phyloP scores from a whole-genome alignment of 2,329 filamentous ascomycete species.

The Diaporthe ampelina region DNA sequence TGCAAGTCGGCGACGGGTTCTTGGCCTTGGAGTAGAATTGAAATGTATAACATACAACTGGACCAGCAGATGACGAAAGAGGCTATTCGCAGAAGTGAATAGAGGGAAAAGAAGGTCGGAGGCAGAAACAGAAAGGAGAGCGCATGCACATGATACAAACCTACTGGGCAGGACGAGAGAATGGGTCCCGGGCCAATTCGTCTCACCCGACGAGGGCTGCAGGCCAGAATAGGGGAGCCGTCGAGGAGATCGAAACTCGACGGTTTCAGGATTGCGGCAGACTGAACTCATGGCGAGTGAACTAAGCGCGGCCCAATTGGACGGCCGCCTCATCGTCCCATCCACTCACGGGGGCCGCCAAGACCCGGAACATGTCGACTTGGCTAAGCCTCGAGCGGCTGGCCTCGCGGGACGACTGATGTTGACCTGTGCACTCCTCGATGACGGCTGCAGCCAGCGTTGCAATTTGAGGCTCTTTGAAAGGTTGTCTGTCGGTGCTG shows the following conservation, averaged over 20 bases:
- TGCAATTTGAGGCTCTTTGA: constrained; percentile 25
- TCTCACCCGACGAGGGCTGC: constrained; percentile 25
- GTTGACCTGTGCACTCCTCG: not conserved
- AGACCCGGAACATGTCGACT: constrained; percentile 22
- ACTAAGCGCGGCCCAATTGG: constrained; percentile 45
- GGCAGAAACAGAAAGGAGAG: constrained; percentile 37
- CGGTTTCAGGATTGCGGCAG: constrained; percentile 64
- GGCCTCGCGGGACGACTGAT: not conserved
- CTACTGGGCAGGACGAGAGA: constrained; percentile 19
- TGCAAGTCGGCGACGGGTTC: constrained; percentile 34
- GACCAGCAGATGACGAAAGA: constrained; percentile 40
- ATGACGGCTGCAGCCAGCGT: constrained; percentile 3
- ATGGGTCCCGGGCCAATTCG: constrained; percentile 26
- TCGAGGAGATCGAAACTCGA: constrained; percentile 46
- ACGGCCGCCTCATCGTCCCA: constrained; percentile 18
- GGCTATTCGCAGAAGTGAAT: constrained; percentile 30
- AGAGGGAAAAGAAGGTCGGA: constrained; percentile 38
- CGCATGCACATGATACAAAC: constrained; percentile 23
- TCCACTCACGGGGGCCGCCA: constrained; percentile 3
- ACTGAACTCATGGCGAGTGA: constrained; percentile 52
- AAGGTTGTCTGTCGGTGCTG: no score
- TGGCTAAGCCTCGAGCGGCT: constrained; percentile 7
- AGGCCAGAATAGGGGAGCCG: constrained; percentile 25
- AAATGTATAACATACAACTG: constrained; percentile 41
- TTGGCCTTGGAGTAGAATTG: constrained; percentile 10